Conservation (phyloP, 83 land plant species). For the Larix sibirica region DNA sequence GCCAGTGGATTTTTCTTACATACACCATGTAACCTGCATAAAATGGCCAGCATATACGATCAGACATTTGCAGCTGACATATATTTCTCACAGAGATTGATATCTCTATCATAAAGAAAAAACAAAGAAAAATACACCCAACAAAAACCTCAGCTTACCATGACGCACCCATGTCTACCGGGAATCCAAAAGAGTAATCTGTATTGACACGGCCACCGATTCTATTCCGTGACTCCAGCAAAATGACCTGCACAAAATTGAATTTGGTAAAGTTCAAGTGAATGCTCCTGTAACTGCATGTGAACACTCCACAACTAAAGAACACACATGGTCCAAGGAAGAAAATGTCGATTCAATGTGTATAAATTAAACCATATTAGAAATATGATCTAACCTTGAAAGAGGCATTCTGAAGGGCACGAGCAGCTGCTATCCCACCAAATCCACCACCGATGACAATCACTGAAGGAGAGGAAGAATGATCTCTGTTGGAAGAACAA, state of each 20-base stretch:
- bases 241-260: slow-evolving; percentile 52
- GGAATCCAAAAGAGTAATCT: slow-evolving; percentile 92
- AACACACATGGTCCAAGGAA: background rate
- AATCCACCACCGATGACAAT: slow-evolving; percentile 94
- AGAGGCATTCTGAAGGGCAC: slow-evolving; percentile 57
- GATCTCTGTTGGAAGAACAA: too few relatives aligned
- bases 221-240: slow-evolving; percentile 90
- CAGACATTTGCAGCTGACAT: background rate
- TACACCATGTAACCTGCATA: slow-evolving; percentile 91
- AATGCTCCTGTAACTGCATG: background rate
- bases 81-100: background rate
- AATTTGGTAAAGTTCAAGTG: background rate
- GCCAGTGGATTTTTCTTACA: slow-evolving; percentile 95
- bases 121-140: background rate
- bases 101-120: background rate
- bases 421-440: slow-evolving; percentile 89
- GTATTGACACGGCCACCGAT: slow-evolving; percentile 95
- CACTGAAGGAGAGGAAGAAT: slow-evolving; percentile 44
- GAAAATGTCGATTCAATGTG: background rate
- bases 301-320: background rate
- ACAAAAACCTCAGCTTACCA: slow-evolving; percentile 50
- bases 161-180: slow-evolving; percentile 99
- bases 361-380: background rate
- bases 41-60: background rate
- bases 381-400: slow-evolving; percentile 51